phyloP scores from a whole-genome alignment of 805 yeast genomes.

The Candida oleophila region DNA sequence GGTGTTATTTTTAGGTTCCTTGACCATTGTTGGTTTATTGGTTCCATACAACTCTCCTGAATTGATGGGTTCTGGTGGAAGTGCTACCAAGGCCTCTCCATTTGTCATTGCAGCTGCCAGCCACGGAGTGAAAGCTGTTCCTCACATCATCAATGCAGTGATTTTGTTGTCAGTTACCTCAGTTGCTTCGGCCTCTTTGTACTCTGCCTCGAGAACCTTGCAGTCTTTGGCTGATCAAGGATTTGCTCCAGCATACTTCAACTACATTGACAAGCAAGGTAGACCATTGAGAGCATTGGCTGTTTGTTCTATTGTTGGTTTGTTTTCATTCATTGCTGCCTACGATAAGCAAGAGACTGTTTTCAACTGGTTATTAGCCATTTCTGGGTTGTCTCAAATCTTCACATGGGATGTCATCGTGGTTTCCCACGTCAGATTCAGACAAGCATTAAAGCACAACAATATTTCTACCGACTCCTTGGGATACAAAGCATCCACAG shows the following conservation, averaged over 20 bases:
- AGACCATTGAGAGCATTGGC: conserved; percentile 40
- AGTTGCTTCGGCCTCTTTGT: conserved; percentile 42
- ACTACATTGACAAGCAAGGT: conserved; percentile 40
- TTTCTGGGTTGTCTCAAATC: conserved; percentile 41
- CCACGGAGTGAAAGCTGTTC: conserved; percentile 38
- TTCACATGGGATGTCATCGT: conserved; percentile 45
- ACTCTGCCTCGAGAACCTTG: conserved; percentile 42
- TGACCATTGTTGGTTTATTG: conserved; percentile 26
- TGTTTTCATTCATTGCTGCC: conserved; percentile 42
- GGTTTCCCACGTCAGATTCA: conserved; percentile 39
- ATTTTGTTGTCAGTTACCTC: conserved; percentile 42
- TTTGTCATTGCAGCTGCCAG: conserved; percentile 41
- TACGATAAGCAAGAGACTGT: conserved; percentile 38
- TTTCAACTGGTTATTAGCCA: conserved; percentile 42
- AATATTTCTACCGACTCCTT: conserved; percentile 26
- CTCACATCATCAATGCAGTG: conserved; percentile 42
- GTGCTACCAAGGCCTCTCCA: conserved; percentile 38
- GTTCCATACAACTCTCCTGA: conserved; percentile 22
- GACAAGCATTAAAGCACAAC: conserved; percentile 34
- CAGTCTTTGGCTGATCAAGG: conserved; percentile 44
- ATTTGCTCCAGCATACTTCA: conserved; percentile 38
- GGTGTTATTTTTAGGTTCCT: conserved; percentile 27
- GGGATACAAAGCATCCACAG: conserved; percentile 40
- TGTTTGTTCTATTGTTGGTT: conserved; percentile 32
- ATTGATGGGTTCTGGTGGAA: conserved; percentile 22